Base-by-base conservation (phyloP, 768 basidiomycete species). In the Porpolomopsis calyptriformis region DNA sequence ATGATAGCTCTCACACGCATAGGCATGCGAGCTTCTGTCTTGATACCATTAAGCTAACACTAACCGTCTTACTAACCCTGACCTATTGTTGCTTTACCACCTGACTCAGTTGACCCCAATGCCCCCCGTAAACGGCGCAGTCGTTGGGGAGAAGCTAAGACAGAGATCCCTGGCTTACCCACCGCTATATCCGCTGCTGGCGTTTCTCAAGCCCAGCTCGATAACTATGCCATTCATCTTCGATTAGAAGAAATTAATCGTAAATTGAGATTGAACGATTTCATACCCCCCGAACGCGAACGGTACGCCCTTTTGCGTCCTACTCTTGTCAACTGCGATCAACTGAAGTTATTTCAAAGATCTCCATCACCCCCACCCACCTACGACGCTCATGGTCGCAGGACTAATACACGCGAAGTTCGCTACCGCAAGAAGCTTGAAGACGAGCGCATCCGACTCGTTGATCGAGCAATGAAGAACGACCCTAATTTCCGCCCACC, bases 401-500 rank as follows among this genome's bases (percentile, higher is more conserved):
- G 96, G 58, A 97, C 93, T 41, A 99, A 99, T 66, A 98, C 92
- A 22, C 88, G 96, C 40, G 96, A 99, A 70, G 89, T 99, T 46
- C 88, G 96, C 46, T 99, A 99, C 67, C 83, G 89, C 52, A 93
- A 94, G 66, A 93, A 92, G 60, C 76, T 91, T 18, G 88, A 91
- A 64, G 88, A 91, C 48, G 88, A 91, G 57, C 90, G 92, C 49
- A 85, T 91, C 59, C 76, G 78, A 49, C 83, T 99, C 42, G 90
- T 98, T 51, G 96, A 98, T 58, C 82, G 85, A 25, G 93, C 93
- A 26, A 85, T 98, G 80, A 94, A 94, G 66, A 87, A 88, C 50
- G 96, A 99, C 58, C 96, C 96, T 14, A 93, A 92, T 60, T 99
- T 94, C 73, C 88, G 87, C 34, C 92, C 96, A 45, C 96, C 96